Percentiles rank a stretch among this genome's conserved stretches.
These are phyloP conservation scores for Ceratobasidium sp. DNA, from an alignment of 1,284 basidiomycete species.

Conservation along the genomic window DNA sequence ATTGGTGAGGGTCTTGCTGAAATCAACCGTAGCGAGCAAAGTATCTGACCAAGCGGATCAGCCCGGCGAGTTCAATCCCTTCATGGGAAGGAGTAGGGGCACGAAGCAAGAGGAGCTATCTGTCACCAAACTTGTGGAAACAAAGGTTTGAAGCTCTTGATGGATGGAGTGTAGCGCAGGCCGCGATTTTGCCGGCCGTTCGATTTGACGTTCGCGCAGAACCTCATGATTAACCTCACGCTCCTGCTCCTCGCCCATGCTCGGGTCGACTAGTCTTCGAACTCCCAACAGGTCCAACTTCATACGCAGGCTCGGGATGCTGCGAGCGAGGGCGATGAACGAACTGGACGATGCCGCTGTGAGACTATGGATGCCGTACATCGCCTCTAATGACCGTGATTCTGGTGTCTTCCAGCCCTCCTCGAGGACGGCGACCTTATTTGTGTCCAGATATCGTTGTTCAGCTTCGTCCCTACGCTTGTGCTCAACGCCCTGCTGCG, in stretches of 20 bases:
- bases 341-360: background rate
- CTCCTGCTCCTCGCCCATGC: constrained; percentile 66
- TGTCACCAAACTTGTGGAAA: background rate
- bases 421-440: constrained; percentile 48
- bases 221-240: constrained; percentile 58
- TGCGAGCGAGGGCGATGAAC: no score
- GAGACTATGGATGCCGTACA: constrained; percentile 54
- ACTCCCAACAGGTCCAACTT: background rate
- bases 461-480: constrained; percentile 55
- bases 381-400: constrained; percentile 58
- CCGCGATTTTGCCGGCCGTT: constrained; percentile 16
- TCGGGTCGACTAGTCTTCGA: constrained; percentile 4
- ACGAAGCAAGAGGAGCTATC: background rate
- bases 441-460: background rate
- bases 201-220: constrained; percentile 40
- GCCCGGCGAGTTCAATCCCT: no score
- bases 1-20: constrained; percentile 52
- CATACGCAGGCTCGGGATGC: no score
- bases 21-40: constrained; percentile 52
- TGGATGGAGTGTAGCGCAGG: constrained; percentile 16
- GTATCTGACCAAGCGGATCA: background rate
- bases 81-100: background rate
- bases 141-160: background rate
- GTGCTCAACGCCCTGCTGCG: constrained; percentile 64
- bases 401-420: constrained; percentile 60